Conservation (phyloP, 2,329 filamentous ascomycete species). For the Trematosphaeria pertusa region DNA sequence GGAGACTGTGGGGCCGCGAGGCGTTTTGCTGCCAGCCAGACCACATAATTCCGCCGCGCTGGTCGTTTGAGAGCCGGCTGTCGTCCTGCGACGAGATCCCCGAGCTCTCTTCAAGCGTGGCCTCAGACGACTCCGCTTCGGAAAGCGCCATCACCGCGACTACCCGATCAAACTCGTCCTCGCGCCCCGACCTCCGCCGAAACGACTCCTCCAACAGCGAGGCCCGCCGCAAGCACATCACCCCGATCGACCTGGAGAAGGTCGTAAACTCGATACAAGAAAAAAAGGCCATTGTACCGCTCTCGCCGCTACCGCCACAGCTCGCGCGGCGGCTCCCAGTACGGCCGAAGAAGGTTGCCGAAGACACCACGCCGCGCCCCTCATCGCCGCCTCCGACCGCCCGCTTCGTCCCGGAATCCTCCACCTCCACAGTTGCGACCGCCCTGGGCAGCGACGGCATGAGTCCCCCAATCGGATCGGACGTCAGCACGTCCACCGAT, state of each 20-base stretch:
- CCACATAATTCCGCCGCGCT: slow-evolving; percentile 46
- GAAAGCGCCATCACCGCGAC: slow-evolving; percentile 54
- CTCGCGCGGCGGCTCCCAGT: slow-evolving; percentile 35
- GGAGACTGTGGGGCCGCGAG: slow-evolving; percentile 94
- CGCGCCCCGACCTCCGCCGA: slow-evolving; percentile 70
- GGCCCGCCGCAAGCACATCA: slow-evolving; percentile 84
- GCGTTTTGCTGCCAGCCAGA: slow-evolving; percentile 83
- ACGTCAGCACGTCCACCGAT: slow-evolving; percentile 69
- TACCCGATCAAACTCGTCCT: slow-evolving; percentile 57
- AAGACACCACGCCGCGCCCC: slow-evolving; percentile 54
- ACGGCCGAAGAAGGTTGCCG: slow-evolving; percentile 12
- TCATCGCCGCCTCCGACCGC: slow-evolving; percentile 51
- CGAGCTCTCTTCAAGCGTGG: slow-evolving; percentile 56
- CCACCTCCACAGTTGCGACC: slow-evolving; percentile 62
- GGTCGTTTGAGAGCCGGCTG: slow-evolving; percentile 40
- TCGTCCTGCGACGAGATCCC: slow-evolving; percentile 45
- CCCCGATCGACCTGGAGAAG: slow-evolving; percentile 90
- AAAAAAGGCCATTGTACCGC: slow-evolving; percentile 71
- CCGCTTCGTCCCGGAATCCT: slow-evolving; percentile 63
- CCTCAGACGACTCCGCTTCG: slow-evolving; percentile 51
- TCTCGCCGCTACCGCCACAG: slow-evolving; percentile 56
- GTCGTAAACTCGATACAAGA: slow-evolving; percentile 93
- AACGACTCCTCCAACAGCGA: slow-evolving; percentile 74
- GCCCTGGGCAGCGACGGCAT: slow-evolving; percentile 50
- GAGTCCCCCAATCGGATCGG: slow-evolving; percentile 58